These are phyloP conservation scores for Xylariaceae sp. DNA, from an alignment of 2,329 filamentous ascomycete species.

Conservation along the genomic window DNA sequence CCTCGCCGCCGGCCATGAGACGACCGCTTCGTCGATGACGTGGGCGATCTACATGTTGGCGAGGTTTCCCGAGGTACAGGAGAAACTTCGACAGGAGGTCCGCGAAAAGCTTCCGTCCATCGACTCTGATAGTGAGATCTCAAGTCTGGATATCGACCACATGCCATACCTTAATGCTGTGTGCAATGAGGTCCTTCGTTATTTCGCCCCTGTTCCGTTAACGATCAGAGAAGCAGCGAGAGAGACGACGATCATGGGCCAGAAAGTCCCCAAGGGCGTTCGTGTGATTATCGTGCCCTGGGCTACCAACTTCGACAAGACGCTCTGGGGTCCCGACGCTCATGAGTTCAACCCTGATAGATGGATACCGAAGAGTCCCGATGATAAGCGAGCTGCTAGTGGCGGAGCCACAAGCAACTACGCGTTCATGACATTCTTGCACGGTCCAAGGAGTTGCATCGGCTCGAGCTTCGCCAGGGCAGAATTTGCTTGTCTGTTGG, in stretches of 20 bases:
- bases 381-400: constrained; percentile 45
- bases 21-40: constrained; percentile 35
- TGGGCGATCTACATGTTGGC: constrained; percentile 38
- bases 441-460: constrained; percentile 83
- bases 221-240: constrained; percentile 56
- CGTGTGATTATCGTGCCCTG: constrained; percentile 59
- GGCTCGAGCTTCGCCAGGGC: constrained; percentile 75
- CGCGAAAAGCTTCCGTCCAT: constrained; percentile 32
- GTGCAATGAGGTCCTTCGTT: constrained; percentile 38
- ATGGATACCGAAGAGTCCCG: constrained; percentile 48
- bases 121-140: constrained; percentile 23
- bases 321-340: constrained; percentile 75
- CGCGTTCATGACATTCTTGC: constrained; percentile 75
- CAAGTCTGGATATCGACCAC: constrained; percentile 33
- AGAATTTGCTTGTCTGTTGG: constrained; percentile 81
- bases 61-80: constrained; percentile 31
- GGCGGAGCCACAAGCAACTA: constrained; percentile 76
- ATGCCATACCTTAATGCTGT: constrained; percentile 39
- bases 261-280: constrained; percentile 59
- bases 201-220: constrained; percentile 42
- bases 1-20: constrained; percentile 40
- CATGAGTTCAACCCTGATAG: constrained; percentile 73
- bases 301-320: constrained; percentile 65
- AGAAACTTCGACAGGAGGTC: constrained; percentile 35
- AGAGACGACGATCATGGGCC: constrained; percentile 53